Evolutionary conservation across 2,329 filamentous ascomycete genomes (phyloP).

Genomic region (Exutisphaerella laricina): DNA sequence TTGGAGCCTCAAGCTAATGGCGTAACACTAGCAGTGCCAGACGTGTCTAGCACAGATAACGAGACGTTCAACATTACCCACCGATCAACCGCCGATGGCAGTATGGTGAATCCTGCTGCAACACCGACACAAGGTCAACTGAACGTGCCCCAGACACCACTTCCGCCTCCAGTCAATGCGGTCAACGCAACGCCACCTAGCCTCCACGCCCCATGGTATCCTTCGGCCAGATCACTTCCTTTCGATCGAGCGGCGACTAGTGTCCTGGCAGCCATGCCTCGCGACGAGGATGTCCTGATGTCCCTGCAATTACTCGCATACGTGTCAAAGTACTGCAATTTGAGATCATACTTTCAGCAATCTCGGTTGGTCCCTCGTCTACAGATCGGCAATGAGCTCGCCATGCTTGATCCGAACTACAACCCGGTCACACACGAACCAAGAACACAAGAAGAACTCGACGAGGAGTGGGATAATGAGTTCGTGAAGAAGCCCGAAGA

Average conservation of each 20-base stretch:
- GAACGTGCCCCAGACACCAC: conserved; percentile 26
- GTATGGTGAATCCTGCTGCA: conserved; percentile 66
- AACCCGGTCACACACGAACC: conserved; percentile 38
- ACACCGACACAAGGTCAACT: conserved; percentile 52
- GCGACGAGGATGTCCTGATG: conserved; percentile 97
- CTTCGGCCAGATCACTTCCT: conserved; percentile 24
- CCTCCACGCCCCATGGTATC: conserved; percentile 49
- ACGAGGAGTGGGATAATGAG: conserved; percentile 87
- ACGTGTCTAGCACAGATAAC: conserved; percentile 75
- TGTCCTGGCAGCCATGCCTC: conserved; percentile 83
- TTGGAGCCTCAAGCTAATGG: conserved; percentile 60
- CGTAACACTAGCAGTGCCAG: conserved; percentile 71
- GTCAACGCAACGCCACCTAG: conserved; percentile 70
- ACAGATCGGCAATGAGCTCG: conserved; percentile 80
- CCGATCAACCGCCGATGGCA: conserved; percentile 75
- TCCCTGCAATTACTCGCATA: conserved; percentile 94
- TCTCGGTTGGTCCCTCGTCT: conserved; percentile 90
- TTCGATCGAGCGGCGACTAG: conserved; percentile 45
- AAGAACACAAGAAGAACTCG: conserved; percentile 47
- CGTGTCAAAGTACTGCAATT: conserved; percentile 96
- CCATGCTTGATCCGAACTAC: conserved; percentile 66
- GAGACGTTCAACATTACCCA: conserved; percentile 95
- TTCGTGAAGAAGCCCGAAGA: conserved; percentile 46
- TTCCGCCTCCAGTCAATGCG: conserved; percentile 55
- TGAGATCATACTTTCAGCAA: conserved; percentile 90